A percentile compares a stretch with the other conserved stretches of the same genome.
Conservation (phyloP, 108 stramenopile genomes). For the Cyclotella baltica region DNA sequence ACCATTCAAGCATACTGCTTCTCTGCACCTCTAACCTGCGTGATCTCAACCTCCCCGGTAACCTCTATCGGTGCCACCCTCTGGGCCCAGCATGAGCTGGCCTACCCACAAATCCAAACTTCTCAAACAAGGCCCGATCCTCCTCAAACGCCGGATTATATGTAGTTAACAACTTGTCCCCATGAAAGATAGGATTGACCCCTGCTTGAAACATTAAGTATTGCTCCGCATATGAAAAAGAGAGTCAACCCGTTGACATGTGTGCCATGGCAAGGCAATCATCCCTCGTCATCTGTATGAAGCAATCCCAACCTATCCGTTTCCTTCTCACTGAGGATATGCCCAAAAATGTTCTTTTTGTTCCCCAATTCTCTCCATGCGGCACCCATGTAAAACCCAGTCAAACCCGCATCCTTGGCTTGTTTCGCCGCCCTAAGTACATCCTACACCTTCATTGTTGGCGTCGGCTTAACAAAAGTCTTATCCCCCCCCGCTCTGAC, state of each 20-base stretch:
- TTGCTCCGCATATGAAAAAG: constrained; percentile 95
- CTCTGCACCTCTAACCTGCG: constrained; percentile 60
- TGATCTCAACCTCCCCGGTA: constrained; percentile 74
- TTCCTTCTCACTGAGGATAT: constrained; percentile 95
- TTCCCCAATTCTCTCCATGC: constrained; percentile 98
- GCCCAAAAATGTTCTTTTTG: constrained; percentile 97
- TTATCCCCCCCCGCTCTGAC: constrained; percentile 94
- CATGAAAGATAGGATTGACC: constrained; percentile 98
- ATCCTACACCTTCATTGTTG: constrained; percentile 97
- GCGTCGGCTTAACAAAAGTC: constrained; percentile 98
- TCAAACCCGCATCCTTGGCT: constrained; percentile 97
- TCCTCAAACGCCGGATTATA: constrained; percentile 94
- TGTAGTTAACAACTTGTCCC: constrained; percentile 96
- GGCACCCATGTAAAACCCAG: constrained; percentile 98
- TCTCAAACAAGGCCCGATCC: constrained; percentile 87
- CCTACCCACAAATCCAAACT: constrained; percentile 92
- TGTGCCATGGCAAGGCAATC: constrained; percentile 99
- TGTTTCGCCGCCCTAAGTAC: constrained; percentile 93
- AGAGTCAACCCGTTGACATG: constrained; percentile 93
- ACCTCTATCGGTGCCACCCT: constrained; percentile 74
- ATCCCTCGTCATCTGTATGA: constrained; percentile 72
- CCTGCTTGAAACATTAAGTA: constrained; percentile 98
- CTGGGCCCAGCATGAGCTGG: constrained; percentile 91
- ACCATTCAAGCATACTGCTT: constrained; percentile 40
- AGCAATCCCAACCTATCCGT: constrained; percentile 93